Conservation (phyloP, 1,284 basidiomycete genomes). For the Naganishia liquefaciens region DNA sequence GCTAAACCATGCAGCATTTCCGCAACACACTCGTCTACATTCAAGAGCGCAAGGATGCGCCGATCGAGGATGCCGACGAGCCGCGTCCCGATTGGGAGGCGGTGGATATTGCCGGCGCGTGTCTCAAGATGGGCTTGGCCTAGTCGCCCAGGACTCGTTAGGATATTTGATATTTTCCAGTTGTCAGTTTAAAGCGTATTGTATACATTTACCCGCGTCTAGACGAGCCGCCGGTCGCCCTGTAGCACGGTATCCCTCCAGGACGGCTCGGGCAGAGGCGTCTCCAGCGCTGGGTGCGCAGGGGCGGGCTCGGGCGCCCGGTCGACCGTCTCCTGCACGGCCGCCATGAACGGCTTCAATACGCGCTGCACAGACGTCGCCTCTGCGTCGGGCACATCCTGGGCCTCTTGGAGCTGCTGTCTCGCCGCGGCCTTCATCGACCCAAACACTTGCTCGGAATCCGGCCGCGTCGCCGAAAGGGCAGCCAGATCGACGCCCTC, state of each 20-base stretch:
- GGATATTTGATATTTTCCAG: neutral
- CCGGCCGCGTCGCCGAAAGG: slow-evolving; percentile 1
- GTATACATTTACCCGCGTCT: neutral
- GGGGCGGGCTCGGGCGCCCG: neutral
- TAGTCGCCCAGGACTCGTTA: neutral
- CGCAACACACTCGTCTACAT: slow-evolving; percentile 84
- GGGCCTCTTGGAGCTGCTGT: neutral
- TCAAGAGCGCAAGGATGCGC: slow-evolving; percentile 20
- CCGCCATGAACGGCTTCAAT: slow-evolving; percentile 9
- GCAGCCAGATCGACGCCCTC: slow-evolving; percentile 15
- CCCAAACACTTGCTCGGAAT: slow-evolving; percentile 4
- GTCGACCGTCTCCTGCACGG: neutral
- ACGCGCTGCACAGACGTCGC: neutral
- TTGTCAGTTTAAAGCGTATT: neutral
- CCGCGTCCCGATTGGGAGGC: slow-evolving; percentile 66
- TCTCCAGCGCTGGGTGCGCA: neutral
- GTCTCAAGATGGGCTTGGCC: slow-evolving; percentile 74
- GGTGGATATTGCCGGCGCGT: slow-evolving; percentile 79
- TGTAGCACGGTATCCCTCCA: slow-evolving; percentile 17
- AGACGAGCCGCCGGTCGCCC: slow-evolving; percentile 21
- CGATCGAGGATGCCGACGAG: slow-evolving; percentile 54
- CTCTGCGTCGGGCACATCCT: neutral
- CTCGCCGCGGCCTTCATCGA: slow-evolving; percentile 13
- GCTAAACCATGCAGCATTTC: slow-evolving; percentile 68
- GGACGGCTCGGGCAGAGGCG: neutral